Base-by-base conservation (phyloP, 2,329 filamentous ascomycete species). In the Exophiala alcalophila region DNA sequence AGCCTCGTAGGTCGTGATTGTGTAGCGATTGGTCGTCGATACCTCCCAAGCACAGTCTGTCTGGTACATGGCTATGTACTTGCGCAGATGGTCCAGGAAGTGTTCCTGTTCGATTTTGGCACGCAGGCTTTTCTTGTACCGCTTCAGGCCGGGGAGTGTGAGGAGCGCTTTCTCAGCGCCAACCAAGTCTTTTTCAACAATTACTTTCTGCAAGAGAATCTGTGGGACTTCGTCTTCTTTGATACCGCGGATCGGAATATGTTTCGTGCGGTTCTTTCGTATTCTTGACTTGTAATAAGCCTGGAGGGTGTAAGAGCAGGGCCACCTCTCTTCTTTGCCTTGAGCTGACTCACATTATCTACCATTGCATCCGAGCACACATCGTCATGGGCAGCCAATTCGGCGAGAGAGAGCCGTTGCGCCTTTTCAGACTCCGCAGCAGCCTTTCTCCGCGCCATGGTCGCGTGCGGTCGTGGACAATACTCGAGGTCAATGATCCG, bases 281-380 rank as follows among this genome's bases (percentile, higher is more conserved):
- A 96, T 95, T 3, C 80, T 86, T 4, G 91, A 91, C 91, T 92
- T 97, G 72, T 92, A 98, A 66, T 86, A 96, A 7, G 88, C 84
- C 91, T 96, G 54, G 30, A 36, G 12, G 29, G 29, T 28, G 47
- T 54, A 20, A 54, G 46, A 20, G 30, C 16, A 33, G 19, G n/a
- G 14, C 4, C 9, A n/a, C n/a, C 8, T 10, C 29, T 46, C 11
- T 38, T 45, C 48, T 35, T 52, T 19, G 34, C 44, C 28, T 25
- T 28, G 30, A 33, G 43, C 27, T 47, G 28, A 76, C 85, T 68
- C 77, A 96, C 91, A 70, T 91, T 88, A 67, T 98, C 92, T 49
- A 98, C 83, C 39, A 98, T 80, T 55, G 87, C 86, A 76, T 98
- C 92, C 5, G 92, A 98, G 50, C 94, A 74, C 53, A 97, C 83